Evolutionary conservation across 2,329 filamentous ascomycete species (phyloP).

Genomic region (Pseudofabraea citricarpa): DNA sequence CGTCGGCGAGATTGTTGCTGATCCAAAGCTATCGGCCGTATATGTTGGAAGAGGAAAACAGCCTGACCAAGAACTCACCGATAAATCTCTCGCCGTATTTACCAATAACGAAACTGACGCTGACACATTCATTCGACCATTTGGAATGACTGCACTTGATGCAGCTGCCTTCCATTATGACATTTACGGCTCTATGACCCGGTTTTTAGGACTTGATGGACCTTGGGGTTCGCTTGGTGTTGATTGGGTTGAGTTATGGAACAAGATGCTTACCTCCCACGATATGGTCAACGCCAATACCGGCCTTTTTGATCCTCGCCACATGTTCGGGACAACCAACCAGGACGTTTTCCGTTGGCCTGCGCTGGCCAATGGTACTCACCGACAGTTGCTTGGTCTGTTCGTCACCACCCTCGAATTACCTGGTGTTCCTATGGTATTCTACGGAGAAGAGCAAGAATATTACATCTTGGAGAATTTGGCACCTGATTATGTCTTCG

Average conservation of each 20-base stretch:
- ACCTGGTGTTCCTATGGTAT: constrained; percentile 54
- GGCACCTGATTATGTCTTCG: constrained; percentile 60
- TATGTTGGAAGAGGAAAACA: constrained; percentile 57
- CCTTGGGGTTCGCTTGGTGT: constrained; percentile 26
- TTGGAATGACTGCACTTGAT: constrained; percentile 50
- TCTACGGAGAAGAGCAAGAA: constrained; percentile 64
- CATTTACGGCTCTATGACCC: constrained; percentile 54
- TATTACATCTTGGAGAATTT: constrained; percentile 61
- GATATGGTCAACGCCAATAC: constrained; percentile 57
- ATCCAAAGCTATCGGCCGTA: constrained; percentile 53
- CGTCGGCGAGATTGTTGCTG: constrained; percentile 58
- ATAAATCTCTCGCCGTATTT: constrained; percentile 2
- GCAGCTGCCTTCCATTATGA: constrained; percentile 59
- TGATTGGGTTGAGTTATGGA: constrained; percentile 49
- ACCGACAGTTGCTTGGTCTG: constrained; percentile 52
- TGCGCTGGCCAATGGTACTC: constrained; percentile 48
- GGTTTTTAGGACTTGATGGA: constrained; percentile 56
- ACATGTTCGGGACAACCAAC: constrained; percentile 60
- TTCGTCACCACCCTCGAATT: constrained; percentile 56
- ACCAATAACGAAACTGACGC: constrained; percentile 5
- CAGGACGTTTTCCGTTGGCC: constrained; percentile 64
- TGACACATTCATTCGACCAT: constrained; percentile 37
- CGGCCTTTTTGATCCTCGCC: constrained; percentile 56
- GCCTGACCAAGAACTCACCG: constrained; percentile 33
- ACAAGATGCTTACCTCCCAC: constrained; percentile 50